Evolutionary conservation across 495 filamentous ascomycete genomes (phyloP), one percentile per base, ranked within the genome.

Genomic region (Penicillium soppii): DNA sequence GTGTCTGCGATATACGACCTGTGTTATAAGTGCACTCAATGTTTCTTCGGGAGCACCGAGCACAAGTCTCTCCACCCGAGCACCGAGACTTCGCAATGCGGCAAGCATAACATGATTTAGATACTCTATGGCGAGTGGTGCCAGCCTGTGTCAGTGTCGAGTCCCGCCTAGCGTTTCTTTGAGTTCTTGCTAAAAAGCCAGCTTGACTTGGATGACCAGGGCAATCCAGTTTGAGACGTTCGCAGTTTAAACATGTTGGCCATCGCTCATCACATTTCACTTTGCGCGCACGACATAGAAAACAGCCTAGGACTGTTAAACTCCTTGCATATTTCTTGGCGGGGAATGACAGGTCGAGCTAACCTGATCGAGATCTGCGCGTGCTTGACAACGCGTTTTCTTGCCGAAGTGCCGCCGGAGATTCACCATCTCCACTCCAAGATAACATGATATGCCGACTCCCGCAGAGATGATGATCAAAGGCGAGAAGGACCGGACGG

Each of bases 71-170:
- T 1, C 54, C 58, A 8, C 61, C 58, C n/a, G 58, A 57, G 35
- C 64, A 67, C 22, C 57, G 50, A 13, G 58, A 43, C 35, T 67
- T 67, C 49, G 61, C 62, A 45, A 43, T 17, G 15, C 61, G 64
- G 29, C 61, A 67, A 38, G 48, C 29, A 12, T 50, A 41, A 9
- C 64, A 67, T 23, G 61, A 65, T 35, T 48, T 56, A n/a, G 50
- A 47, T n/a, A 54, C 57, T 42, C 57, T 45, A 29, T 53, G 53
- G 19, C 57, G 53, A 17, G 52, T n/a, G 29, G 53, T 60, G 13
- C 57, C 57, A 9, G 57, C 57, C 23, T 60, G 57, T 16, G 57
- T 60, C n/a, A 56, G 32, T 32, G 40, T 42, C 5, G 45, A 25
- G 32, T 53, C 42, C 5, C 33, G 45, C 3, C 25, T 6, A 9